Base-by-base conservation (phyloP, 768 basidiomycete genomes). In the Kwoniella dendrophila region DNA sequence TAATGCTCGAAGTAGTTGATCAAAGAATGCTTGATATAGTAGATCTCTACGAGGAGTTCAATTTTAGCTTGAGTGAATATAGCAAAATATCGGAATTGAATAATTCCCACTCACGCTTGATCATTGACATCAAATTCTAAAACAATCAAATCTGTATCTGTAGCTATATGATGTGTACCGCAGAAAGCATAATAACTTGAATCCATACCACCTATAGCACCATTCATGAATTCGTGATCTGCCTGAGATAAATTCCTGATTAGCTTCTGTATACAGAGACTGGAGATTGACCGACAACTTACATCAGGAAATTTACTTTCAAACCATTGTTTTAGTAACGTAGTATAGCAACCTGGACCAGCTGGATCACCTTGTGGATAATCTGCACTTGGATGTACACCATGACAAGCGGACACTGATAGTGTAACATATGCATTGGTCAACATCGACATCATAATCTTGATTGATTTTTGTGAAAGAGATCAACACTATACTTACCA, bases 61-160 rank as follows among this genome's bases (percentile, higher is more conserved):
- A 10, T 51, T 29, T 8, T 30, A 6, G 20, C 36, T 20, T 38
- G 22, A 30, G 10, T 24, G 12, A 4, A 6, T 47, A 16, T 10
- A 33, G 24, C 29, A 18, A 26, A 20, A 20, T 33, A 32, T 3
- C 29, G 18, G 1, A 7, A 1, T 30, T 2, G 29, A 32, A 64
- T n/a, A n/a, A n/a, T n/a, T n/a, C n/a, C n/a, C n/a, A n/a, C 71
- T 64, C 50, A 73, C 71, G 74, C 56, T 62, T 76, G 74, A 57
- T 78, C 76, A 50, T 78, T 78, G 29, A 78, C 74, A 59, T 78
- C 76, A 58, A 78, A 78, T 52, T 78, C 76, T 8, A 78, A 62
- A 24, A 78, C 66, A 49, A 78, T 73, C 16, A 78, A 63, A 53
- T 78, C 74, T 2, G 72, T 70, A 53, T 78, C 74, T 29, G 44